Conservation (phyloP, 352 stramenopile genomes). For the Phytophthora litchii region DNA sequence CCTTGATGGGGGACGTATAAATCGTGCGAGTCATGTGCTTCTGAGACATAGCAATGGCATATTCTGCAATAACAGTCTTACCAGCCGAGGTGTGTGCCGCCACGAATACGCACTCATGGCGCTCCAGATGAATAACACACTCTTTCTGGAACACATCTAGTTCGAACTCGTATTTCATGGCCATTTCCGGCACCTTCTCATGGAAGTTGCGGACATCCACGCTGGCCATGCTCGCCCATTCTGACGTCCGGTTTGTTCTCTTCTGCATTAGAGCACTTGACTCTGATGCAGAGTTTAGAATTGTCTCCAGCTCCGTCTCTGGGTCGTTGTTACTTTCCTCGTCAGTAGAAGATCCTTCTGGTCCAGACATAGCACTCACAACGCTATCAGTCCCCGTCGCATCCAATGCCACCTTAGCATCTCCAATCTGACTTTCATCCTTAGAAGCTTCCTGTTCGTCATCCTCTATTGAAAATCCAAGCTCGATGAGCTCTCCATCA, state of each 20-base stretch:
- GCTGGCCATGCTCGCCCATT: slow-evolving; percentile 77
- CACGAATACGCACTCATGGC: slow-evolving; percentile 95
- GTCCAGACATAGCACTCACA: neutral
- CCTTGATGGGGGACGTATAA: slow-evolving; percentile 99
- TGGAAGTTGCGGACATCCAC: slow-evolving; percentile 87
- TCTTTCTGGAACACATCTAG: slow-evolving; percentile 98
- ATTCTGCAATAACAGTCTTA: slow-evolving; percentile 99
- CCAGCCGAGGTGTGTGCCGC: slow-evolving; percentile 97
- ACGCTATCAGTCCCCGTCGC: neutral
- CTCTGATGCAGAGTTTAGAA: slow-evolving; percentile 38
- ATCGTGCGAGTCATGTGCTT: slow-evolving; percentile 93
- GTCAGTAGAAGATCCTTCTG: slow-evolving; percentile 1
- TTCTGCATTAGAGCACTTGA: slow-evolving; percentile 26
- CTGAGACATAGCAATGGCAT: slow-evolving; percentile 96
- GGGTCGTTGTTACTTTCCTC: slow-evolving; percentile 34
- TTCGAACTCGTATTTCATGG: slow-evolving; percentile 83
- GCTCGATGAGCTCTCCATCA: slow-evolving; percentile 61
- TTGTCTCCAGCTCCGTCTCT: slow-evolving; percentile 56
- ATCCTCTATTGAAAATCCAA: slow-evolving; percentile 62
- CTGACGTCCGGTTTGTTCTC: slow-evolving; percentile 30
- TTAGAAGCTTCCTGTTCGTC: slow-evolving; percentile 32
- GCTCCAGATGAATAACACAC: slow-evolving; percentile 94
- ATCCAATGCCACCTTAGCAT: slow-evolving; percentile 4
- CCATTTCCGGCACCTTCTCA: slow-evolving; percentile 82
- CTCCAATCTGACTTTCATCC: slow-evolving; percentile 1